Conservation (phyloP, 2,329 filamentous ascomycete species). For the Sarocladium kiliense region DNA sequence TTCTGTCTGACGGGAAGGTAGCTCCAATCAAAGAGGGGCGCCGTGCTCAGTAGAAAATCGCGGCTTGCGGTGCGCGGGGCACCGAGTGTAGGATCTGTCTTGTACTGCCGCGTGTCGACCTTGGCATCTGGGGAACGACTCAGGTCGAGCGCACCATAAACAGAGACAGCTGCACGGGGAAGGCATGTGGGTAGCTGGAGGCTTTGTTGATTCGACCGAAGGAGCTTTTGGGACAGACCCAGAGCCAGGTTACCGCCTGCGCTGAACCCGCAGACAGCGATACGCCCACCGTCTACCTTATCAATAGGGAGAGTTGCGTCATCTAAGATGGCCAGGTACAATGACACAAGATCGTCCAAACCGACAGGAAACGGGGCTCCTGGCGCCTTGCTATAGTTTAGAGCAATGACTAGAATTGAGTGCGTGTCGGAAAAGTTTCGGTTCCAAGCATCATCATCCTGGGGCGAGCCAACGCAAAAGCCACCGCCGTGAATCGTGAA, state of each 20-base stretch:
- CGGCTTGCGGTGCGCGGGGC: neutral
- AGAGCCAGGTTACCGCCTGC: neutral
- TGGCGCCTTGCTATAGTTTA: neutral
- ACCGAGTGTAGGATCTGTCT: neutral
- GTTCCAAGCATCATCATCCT: slow-evolving; percentile 5
- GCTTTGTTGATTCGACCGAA: neutral
- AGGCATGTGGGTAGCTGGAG: neutral
- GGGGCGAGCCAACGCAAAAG: neutral
- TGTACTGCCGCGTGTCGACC: neutral
- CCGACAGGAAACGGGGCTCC: neutral
- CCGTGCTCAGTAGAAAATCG: neutral
- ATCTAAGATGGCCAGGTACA: neutral
- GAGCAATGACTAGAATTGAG: neutral
- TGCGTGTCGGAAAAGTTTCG: neutral
- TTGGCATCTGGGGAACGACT: neutral
- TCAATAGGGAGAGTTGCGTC: neutral
- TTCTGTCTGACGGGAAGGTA: neutral
- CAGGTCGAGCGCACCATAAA: neutral
- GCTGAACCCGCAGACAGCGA: neutral
- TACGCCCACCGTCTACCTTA: neutral
- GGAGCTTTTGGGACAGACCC: neutral
- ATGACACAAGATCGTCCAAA: neutral
- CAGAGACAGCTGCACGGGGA: neutral
- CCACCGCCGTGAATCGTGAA: slow-evolving; percentile 1
- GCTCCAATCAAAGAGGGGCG: neutral